Evolutionary conservation across 2,329 filamentous ascomycete genomes (phyloP), one percentile per base, ranked within the genome.

Genomic region (Penicillium brevicompactum): DNA sequence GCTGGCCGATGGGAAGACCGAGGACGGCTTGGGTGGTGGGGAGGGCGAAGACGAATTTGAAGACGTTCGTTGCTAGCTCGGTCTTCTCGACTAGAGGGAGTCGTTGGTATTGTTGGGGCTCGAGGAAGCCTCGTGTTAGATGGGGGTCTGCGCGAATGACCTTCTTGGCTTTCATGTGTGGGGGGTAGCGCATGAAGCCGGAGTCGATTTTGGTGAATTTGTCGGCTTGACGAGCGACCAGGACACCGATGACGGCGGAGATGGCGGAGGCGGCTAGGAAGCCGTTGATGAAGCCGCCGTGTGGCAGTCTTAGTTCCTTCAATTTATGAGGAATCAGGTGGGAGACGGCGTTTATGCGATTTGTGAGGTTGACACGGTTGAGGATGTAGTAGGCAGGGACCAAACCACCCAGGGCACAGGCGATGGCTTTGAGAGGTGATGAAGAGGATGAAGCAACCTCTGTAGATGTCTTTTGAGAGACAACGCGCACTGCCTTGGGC

Each of bases 1-100:
- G 82, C 63, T 85, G 82, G 5, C 83, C 83, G 6, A 78, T 81
- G 0, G 82, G 83, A 4, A 85, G 73, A 2, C 82, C 82, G 1
- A 84, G 73, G 0, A 82, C 71, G 1, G 74, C 73, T 10, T 67
- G 63, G 0, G 69, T 61, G 0, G 71, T 72, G 1, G 82, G 82
- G 2, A 84, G 73, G 30, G 73, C 68, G 43, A 84, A 83, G 8
- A 74, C 69, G 11, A 82, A 71, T n/a, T 74, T 74, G 67, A 76
- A 82, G 2, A 66, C 66, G 13, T 59, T 65, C 1, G 65, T 51
- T 11, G 65, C 52, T 10, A 70, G 48, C 5, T 46, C 38, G 14
- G 62, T 58, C 37, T 66, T 67, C 27, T 54, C 49, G n/a, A 66
- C 34, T 3, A 85, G 70, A 0, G 78, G 76, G 13, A 85, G 72